Evolutionary conservation across 129 eudicot species (phyloP).

Genomic region (Flaveria ramosissima): DNA sequence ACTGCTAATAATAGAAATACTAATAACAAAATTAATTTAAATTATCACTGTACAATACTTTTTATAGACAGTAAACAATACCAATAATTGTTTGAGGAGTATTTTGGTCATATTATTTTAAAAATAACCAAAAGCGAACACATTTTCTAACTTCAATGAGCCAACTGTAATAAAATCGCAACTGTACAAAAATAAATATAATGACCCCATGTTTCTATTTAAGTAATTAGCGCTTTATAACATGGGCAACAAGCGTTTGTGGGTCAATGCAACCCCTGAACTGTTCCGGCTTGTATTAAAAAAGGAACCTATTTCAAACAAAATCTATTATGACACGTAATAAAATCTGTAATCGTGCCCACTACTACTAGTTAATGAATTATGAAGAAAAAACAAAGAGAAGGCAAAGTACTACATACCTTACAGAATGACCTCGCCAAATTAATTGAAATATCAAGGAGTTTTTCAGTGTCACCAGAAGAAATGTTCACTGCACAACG

Average conservation of each 20-base stretch:
- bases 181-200: neutral
- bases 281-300: neutral
- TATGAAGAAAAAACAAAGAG: constrained; percentile 14
- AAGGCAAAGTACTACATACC: constrained; percentile 49
- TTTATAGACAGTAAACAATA: neutral
- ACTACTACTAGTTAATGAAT: neutral
- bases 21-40: neutral
- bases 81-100: neutral
- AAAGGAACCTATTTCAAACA: neutral
- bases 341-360: neutral
- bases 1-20: neutral
- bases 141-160: neutral
- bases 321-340: neutral
- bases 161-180: neutral
- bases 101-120: neutral
- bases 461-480: constrained; percentile 43
- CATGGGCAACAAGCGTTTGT: neutral
- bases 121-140: neutral
- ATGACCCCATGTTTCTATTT: neutral
- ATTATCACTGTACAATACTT: neutral
- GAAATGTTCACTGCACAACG: constrained; percentile 56
- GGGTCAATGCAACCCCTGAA: constrained; percentile 2
- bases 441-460: constrained; percentile 70
- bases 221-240: neutral
- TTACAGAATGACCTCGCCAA: constrained; percentile 81